These are phyloP conservation scores for Saturnispora serradocipensis DNA, from an alignment of 805 yeast genomes.

Conservation along the genomic window DNA sequence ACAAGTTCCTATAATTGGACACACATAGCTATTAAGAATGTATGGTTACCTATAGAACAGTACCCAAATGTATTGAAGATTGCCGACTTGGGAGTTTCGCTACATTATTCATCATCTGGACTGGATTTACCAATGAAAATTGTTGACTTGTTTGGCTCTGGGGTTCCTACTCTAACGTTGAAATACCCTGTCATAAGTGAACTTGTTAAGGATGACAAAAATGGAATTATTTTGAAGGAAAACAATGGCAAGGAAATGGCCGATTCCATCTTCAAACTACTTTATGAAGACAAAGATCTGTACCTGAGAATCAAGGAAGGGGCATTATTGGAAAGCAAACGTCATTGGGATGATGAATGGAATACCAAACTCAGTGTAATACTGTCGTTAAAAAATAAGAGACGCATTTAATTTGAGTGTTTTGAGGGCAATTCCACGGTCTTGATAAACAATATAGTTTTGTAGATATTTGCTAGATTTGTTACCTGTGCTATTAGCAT, in stretches of 20 bases:
- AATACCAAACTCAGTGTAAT: constrained; percentile 31
- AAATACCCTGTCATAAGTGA: constrained; percentile 72
- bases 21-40: constrained; percentile 48
- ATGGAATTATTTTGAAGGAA: constrained; percentile 52
- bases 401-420: constrained; percentile 16
- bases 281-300: constrained; percentile 19
- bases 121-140: constrained; percentile 96
- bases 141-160: constrained; percentile 92
- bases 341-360: constrained; percentile 80
- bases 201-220: constrained; percentile 55
- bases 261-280: constrained; percentile 25
- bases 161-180: constrained; percentile 80
- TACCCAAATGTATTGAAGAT: constrained; percentile 67
- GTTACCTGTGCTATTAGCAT: neutral
- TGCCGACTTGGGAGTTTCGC: constrained; percentile 83
- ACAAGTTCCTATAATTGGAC: constrained; percentile 26
- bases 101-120: constrained; percentile 89
- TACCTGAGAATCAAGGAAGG: constrained; percentile 46
- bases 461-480: neutral
- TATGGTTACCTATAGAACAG: constrained; percentile 71
- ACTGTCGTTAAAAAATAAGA: constrained; percentile 14
- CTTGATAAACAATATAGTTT: neutral
- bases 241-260: constrained; percentile 36
- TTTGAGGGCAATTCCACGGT: constrained; percentile 17
- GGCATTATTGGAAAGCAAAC: constrained; percentile 59